These are phyloP conservation scores for Populus simonii DNA, from an alignment of 345 rosid genomes.

Conservation along the genomic window DNA sequence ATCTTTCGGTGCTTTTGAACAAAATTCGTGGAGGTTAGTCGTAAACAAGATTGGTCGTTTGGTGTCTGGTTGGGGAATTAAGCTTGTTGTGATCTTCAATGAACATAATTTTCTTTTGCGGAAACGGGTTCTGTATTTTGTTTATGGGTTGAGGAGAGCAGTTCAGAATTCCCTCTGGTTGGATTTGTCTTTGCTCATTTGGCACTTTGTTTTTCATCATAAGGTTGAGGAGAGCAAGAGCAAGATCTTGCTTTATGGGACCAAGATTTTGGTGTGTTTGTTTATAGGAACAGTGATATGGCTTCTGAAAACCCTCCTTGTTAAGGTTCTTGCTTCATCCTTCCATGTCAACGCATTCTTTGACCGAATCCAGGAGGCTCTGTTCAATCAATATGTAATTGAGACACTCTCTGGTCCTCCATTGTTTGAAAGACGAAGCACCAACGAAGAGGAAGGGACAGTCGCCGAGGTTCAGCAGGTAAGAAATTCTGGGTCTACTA, in stretches of 20 bases:
- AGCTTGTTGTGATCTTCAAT: slow-evolving; percentile 33
- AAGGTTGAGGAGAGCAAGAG: slow-evolving; percentile 31
- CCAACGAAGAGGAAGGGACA: slow-evolving; percentile 1
- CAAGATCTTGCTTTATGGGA: slow-evolving; percentile 36
- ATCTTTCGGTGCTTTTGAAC: not conserved
- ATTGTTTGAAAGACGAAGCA: slow-evolving; percentile 2
- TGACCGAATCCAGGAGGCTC: slow-evolving; percentile 50
- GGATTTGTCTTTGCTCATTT: slow-evolving; percentile 39
- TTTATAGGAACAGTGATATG: slow-evolving; percentile 39
- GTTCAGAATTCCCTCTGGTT: slow-evolving; percentile 44
- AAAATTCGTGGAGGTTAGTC: slow-evolving; percentile 33
- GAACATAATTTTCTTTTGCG: slow-evolving; percentile 40
- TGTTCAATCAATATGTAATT: slow-evolving; percentile 45
- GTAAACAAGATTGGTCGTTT: slow-evolving; percentile 37
- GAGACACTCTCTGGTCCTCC: slow-evolving; percentile 40
- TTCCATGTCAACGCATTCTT: slow-evolving; percentile 49
- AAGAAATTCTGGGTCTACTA: not conserved
- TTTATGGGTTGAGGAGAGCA: slow-evolving; percentile 44
- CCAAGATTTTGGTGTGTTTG: slow-evolving; percentile 39
- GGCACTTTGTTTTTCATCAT: slow-evolving; percentile 29
- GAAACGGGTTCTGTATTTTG: slow-evolving; percentile 51
- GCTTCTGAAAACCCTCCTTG: slow-evolving; percentile 49
- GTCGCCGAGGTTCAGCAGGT: not conserved
- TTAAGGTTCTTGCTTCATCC: slow-evolving; percentile 47
- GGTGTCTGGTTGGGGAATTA: slow-evolving; percentile 42